Evolutionary conservation across 1,284 basidiomycete genomes (phyloP).

Genomic region (Ustilago hordei): DNA sequence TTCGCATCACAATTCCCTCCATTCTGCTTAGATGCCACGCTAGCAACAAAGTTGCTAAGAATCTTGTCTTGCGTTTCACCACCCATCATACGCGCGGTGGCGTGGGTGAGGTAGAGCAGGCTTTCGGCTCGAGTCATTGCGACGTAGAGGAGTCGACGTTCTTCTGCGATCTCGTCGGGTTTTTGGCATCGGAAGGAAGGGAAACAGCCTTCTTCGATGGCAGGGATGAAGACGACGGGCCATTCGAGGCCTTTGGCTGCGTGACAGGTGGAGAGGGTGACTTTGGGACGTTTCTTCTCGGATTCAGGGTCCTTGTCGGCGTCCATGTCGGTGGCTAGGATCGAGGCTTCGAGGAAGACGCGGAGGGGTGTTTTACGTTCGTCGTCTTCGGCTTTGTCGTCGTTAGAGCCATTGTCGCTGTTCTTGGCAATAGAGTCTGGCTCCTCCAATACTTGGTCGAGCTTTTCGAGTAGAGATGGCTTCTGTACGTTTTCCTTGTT

Average conservation of each 20-base stretch:
- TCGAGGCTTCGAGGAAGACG: constrained; percentile 84
- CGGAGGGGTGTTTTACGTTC: constrained; percentile 74
- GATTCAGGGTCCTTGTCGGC: constrained; percentile 70
- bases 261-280: constrained; percentile 88
- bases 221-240: constrained; percentile 81
- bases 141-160: constrained; percentile 86
- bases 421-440: constrained; percentile 9
- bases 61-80: constrained; percentile 47
- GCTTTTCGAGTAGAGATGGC: constrained; percentile 17
- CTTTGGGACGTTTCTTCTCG: constrained; percentile 74
- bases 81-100: constrained; percentile 44
- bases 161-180: constrained; percentile 81
- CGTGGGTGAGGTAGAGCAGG: constrained; percentile 77
- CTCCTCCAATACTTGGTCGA: constrained; percentile 25
- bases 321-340: constrained; percentile 84
- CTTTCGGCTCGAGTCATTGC: constrained; percentile 88
- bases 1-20: constrained; percentile 26
- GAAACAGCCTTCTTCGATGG: constrained; percentile 79
- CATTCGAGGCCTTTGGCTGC: constrained; percentile 92
- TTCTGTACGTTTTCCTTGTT: neutral
- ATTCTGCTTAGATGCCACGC: constrained; percentile 23
- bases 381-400: constrained; percentile 44
- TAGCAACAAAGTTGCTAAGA: constrained; percentile 50
- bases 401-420: constrained; percentile 24
- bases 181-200: constrained; percentile 78